Percentiles rank a stretch among this genome's conserved stretches.
These are phyloP conservation scores for Ceratocystis colombiana DNA, from an alignment of 2,329 filamentous ascomycete genomes.

Conservation along the genomic window DNA sequence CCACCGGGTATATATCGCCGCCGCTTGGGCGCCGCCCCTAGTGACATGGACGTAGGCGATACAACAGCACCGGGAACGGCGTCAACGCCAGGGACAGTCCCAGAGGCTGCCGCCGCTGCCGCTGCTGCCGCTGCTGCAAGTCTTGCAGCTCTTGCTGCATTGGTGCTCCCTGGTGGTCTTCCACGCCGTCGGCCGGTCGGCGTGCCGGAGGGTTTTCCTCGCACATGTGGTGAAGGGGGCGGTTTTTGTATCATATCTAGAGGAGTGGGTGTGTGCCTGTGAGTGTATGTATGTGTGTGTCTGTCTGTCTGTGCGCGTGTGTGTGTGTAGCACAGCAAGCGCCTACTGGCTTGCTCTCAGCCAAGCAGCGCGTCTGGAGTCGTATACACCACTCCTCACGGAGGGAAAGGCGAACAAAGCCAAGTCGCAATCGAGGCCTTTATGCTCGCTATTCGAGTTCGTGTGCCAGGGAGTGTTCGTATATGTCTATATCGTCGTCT, in stretches of 20 bases:
- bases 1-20: slow-evolving; percentile 77
- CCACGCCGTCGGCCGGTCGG: slow-evolving; percentile 40
- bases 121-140: slow-evolving; percentile 31
- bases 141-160: slow-evolving; percentile 36
- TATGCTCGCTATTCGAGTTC: background rate
- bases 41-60: slow-evolving; percentile 30
- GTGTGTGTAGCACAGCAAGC: background rate
- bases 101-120: slow-evolving; percentile 31
- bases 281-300: slow-evolving; percentile 1
- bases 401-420: too few species aligned
- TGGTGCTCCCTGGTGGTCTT: slow-evolving; percentile 38
- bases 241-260: slow-evolving; percentile 23
- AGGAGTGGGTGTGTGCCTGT: slow-evolving; percentile 1
- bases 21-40: slow-evolving; percentile 58
- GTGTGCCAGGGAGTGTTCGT: background rate
- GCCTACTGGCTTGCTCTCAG: too few species aligned
- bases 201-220: slow-evolving; percentile 34
- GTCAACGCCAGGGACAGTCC: slow-evolving; percentile 35
- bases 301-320: background rate
- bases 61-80: slow-evolving; percentile 35
- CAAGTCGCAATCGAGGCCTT: background rate
- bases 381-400: too few species aligned
- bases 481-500: background rate
- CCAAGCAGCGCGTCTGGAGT: too few species aligned
- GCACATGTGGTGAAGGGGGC: slow-evolving; percentile 29